phyloP scores from a whole-genome alignment of 2,329 filamentous ascomycete species.

The Chaetomiaceae sp. region DNA sequence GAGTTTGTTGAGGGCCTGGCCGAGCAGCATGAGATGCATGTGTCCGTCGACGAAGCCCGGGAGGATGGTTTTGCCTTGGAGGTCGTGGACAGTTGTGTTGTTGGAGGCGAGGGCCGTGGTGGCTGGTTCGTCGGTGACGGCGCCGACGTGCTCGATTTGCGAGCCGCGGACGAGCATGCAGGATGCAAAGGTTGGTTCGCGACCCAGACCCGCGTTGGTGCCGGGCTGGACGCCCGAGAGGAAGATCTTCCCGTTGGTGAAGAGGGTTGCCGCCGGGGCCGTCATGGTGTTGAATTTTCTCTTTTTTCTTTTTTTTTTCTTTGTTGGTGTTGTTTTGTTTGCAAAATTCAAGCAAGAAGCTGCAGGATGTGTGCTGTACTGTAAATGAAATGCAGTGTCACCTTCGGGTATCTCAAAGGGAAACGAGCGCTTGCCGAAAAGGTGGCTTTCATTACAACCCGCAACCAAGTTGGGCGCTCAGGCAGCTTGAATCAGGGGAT shows the following conservation, averaged over 20 bases:
- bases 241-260: slow-evolving; percentile 47
- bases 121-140: slow-evolving; percentile 31
- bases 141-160: slow-evolving; percentile 36
- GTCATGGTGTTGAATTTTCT: slow-evolving; percentile 13
- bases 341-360: background rate
- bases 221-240: slow-evolving; percentile 28
- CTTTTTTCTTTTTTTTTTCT: no score
- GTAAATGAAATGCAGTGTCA: background rate
- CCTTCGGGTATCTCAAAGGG: background rate
- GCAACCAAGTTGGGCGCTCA: background rate
- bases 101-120: slow-evolving; percentile 27
- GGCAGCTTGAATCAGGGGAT: background rate
- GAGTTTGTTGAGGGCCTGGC: slow-evolving; percentile 50
- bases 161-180: slow-evolving; percentile 36
- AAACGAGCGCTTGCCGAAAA: background rate
- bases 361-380: no score
- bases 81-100: slow-evolving; percentile 29
- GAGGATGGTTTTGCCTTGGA: slow-evolving; percentile 41
- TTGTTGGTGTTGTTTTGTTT: background rate
- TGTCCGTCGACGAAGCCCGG: slow-evolving; percentile 56
- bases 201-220: slow-evolving; percentile 24
- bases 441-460: background rate
- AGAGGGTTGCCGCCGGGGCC: slow-evolving; percentile 30
- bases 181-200: slow-evolving; percentile 33
- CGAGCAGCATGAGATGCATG: slow-evolving; percentile 53